phyloP scores from a whole-genome alignment of 805 yeast species.

The Saccharomycopsis selenospora region DNA sequence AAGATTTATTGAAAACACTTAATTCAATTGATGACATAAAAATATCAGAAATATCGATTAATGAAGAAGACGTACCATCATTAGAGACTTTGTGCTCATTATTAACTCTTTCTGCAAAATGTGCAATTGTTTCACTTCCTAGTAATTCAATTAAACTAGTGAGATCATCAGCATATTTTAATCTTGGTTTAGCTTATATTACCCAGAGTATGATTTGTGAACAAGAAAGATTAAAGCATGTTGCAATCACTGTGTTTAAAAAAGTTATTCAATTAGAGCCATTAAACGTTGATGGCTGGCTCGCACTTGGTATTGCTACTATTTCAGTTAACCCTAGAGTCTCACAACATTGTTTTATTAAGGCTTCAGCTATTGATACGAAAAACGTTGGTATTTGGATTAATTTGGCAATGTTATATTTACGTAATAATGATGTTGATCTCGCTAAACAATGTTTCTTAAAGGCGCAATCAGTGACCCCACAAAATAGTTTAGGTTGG shows the following conservation, averaged over 20 bases:
- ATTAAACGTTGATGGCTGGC: constrained; percentile 68
- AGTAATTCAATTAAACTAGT: constrained; percentile 39
- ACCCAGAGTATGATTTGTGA: too few relatives aligned
- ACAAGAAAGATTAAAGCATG: too few relatives aligned
- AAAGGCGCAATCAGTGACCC: constrained; percentile 74
- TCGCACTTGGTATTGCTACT: constrained; percentile 71
- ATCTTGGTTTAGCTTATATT: constrained; percentile 76
- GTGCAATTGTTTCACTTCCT: constrained; percentile 30
- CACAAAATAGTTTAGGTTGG: constrained; percentile 74
- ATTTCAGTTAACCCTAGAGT: constrained; percentile 57
- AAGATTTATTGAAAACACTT: constrained; percentile 21
- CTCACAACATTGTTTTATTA: constrained; percentile 88
- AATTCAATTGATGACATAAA: constrained; percentile 16
- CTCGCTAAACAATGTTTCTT: constrained; percentile 68
- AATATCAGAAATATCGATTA: too few relatives aligned
- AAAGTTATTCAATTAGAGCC: constrained; percentile 67
- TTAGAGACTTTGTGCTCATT: constrained; percentile 22
- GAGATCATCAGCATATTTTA: constrained; percentile 52
- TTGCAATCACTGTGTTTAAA: constrained; percentile 52
- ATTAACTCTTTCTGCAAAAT: constrained; percentile 40
- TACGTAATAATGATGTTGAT: constrained; percentile 57
- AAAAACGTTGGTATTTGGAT: constrained; percentile 69
- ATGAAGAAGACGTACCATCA: too few relatives aligned
- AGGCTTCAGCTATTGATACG: constrained; percentile 64
- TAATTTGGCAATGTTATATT: constrained; percentile 70